A percentile compares a stretch with the other conserved stretches of the same genome.
Evolutionary conservation across 2,329 filamentous ascomycete species (phyloP).

Genomic region (Aspergillus hortae): DNA sequence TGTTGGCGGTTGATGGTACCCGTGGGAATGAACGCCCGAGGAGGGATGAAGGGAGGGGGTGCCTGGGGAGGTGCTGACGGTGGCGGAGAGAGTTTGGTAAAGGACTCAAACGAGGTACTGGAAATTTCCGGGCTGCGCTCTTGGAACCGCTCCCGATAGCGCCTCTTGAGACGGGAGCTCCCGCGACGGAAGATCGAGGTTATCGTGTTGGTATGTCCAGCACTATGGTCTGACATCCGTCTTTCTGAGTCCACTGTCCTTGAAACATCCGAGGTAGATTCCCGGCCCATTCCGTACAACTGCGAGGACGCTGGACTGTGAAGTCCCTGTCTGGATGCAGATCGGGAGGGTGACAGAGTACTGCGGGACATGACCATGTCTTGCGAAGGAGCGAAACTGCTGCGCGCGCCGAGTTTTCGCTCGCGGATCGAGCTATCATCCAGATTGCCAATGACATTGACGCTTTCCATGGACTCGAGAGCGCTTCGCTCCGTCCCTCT

Average conservation of each 20-base stretch:
- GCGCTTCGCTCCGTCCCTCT: conserved; percentile 22
- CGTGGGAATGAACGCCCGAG: conserved; percentile 45
- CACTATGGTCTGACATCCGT: conserved; percentile 55
- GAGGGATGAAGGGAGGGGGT: conserved; percentile 32
- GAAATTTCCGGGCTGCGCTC: conserved; percentile 74
- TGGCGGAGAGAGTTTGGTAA: conserved; percentile 56
- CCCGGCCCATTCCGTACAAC: conserved; percentile 47
- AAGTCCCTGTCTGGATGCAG: conserved; percentile 45
- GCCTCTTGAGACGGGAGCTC: conserved; percentile 53
- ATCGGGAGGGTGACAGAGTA: conserved; percentile 34
- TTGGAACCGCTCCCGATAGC: conserved; percentile 47
- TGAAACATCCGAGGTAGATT: conserved; percentile 52
- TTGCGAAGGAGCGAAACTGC: conserved; percentile 33
- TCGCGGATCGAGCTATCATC: conserved; percentile 33
- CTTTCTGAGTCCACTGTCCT: conserved; percentile 51
- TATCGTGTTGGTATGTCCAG: conserved; percentile 52
- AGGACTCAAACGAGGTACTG: conserved; percentile 86
- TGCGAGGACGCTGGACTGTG: conserved; percentile 53
- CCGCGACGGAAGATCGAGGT: conserved; percentile 73
- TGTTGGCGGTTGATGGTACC: conserved; percentile 72
- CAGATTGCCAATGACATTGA: conserved; percentile 29
- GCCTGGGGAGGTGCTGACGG: conserved; percentile 36
- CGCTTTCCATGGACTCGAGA: conserved; percentile 29
- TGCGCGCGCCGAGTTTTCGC: conserved; percentile 22
- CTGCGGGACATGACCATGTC: conserved; percentile 31